Evolutionary conservation across 1,139 yeast species (phyloP).

Genomic region (Protomyces lactucae-debilis): DNA sequence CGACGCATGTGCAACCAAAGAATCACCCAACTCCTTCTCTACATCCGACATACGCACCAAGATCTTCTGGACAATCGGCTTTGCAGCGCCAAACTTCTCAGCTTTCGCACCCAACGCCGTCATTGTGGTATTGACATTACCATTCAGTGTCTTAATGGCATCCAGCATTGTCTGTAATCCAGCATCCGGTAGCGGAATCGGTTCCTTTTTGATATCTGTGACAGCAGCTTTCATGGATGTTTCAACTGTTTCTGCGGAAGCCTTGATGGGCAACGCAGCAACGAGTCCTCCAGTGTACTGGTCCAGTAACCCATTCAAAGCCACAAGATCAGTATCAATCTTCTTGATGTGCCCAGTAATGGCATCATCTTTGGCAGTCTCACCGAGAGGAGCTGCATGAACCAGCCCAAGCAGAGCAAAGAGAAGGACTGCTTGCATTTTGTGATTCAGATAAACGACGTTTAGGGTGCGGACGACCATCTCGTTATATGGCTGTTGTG

Average conservation of each 20-base stretch:
- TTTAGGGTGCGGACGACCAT: not conserved
- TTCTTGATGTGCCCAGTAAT: not conserved
- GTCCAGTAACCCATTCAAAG: not conserved
- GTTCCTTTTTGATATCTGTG: conserved; percentile 9
- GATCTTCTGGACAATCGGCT: conserved; percentile 2
- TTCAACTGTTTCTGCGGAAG: not conserved
- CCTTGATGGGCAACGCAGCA: conserved; percentile 7
- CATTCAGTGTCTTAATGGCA: conserved; percentile 3
- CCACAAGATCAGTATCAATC: not conserved
- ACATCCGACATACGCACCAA: not conserved
- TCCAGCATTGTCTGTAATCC: conserved; percentile 5
- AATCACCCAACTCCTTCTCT: not conserved
- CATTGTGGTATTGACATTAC: conserved; percentile 3
- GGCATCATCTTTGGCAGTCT: not conserved
- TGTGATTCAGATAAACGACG: not conserved
- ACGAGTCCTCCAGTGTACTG: conserved; percentile 7
- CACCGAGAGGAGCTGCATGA: not conserved
- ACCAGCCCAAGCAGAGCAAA: not conserved
- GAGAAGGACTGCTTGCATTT: not conserved
- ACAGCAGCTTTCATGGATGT: conserved; percentile 14
- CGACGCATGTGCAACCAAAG: not conserved
- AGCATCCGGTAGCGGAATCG: conserved; percentile 8
- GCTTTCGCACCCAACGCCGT: not conserved
- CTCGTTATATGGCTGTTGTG: not conserved
- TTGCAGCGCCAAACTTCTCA: not conserved